Percentiles rank a stretch among this genome's conserved stretches.
Conservation (phyloP, 2,329 filamentous ascomycete species). For the Penicillium sp. region DNA sequence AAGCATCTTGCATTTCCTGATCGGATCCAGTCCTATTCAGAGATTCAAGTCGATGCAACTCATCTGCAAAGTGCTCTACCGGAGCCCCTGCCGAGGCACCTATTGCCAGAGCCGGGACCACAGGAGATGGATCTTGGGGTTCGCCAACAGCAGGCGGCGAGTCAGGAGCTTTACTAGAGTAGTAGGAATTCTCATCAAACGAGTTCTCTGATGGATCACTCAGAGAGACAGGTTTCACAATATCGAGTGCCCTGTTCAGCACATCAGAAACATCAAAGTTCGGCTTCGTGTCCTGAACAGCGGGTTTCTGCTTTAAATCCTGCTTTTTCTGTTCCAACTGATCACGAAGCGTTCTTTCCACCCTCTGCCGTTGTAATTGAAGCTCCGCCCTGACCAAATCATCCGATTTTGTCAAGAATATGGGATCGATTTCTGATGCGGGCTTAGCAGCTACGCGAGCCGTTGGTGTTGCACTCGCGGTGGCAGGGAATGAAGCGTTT, state of each 20-base stretch:
- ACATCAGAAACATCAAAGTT: slow-evolving; percentile 73
- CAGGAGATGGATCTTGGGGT: slow-evolving; percentile 31
- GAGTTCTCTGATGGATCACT: slow-evolving; percentile 60
- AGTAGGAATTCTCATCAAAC: slow-evolving; percentile 91
- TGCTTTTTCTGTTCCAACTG: slow-evolving; percentile 67
- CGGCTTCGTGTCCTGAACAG: slow-evolving; percentile 54
- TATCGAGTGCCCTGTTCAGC: slow-evolving; percentile 66
- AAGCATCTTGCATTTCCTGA: slow-evolving; percentile 41
- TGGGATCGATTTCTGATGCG: slow-evolving; percentile 72
- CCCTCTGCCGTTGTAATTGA: slow-evolving; percentile 72
- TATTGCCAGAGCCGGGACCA: slow-evolving; percentile 19
- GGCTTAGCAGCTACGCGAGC: slow-evolving; percentile 47
- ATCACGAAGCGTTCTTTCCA: slow-evolving; percentile 76
- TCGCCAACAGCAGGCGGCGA: slow-evolving; percentile 56
- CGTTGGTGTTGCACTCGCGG: slow-evolving; percentile 29
- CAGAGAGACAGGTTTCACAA: slow-evolving; percentile 68
- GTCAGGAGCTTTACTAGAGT: slow-evolving; percentile 85
- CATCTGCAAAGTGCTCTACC: slow-evolving; percentile 36
- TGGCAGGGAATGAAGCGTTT: slow-evolving; percentile 22
- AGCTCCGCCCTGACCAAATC: slow-evolving; percentile 79
- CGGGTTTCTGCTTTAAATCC: slow-evolving; percentile 50
- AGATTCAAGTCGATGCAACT: slow-evolving; percentile 39
- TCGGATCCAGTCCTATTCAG: slow-evolving; percentile 37
- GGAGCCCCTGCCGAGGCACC: slow-evolving; percentile 19
- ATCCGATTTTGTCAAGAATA: slow-evolving; percentile 82